These are phyloP conservation scores for Oxyria digyna DNA, from an alignment of 148 eudicot species.

Conservation along the genomic window DNA sequence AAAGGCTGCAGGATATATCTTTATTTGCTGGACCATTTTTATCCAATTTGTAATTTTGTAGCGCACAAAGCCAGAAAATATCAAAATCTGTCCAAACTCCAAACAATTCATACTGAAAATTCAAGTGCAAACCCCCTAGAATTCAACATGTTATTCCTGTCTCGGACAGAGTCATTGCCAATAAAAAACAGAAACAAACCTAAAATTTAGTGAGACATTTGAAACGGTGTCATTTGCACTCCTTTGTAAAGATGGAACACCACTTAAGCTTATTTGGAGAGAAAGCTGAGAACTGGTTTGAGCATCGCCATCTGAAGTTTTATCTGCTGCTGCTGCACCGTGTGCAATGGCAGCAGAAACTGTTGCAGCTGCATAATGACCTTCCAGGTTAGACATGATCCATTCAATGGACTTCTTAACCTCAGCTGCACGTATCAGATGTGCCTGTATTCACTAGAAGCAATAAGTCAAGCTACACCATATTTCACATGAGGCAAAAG, in stretches of 20 bases:
- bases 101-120: not conserved
- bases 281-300: constrained; percentile 31
- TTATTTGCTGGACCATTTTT: not conserved
- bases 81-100: not conserved
- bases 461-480: constrained; percentile 37
- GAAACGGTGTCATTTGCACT: constrained; percentile 56
- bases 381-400: constrained; percentile 88
- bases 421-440: constrained; percentile 80
- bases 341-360: constrained; percentile 94
- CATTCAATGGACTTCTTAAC: constrained; percentile 94
- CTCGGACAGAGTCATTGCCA: not conserved
- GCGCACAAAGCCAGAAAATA: not conserved
- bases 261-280: constrained; percentile 35
- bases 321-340: constrained; percentile 68
- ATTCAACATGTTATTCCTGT: not conserved
- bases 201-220: constrained; percentile 66
- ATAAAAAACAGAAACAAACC: constrained; percentile 36
- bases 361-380: constrained; percentile 93
- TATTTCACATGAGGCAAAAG: not conserved
- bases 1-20: not conserved
- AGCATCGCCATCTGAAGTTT: constrained; percentile 41
- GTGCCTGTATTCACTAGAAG: constrained; percentile 82
- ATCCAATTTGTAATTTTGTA: not conserved
- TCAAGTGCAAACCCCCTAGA: not conserved
- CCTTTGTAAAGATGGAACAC: constrained; percentile 29